Evolutionary conservation across 176 grass and related monocot genomes (phyloP).

Genomic region (Elymus sibiricus): DNA sequence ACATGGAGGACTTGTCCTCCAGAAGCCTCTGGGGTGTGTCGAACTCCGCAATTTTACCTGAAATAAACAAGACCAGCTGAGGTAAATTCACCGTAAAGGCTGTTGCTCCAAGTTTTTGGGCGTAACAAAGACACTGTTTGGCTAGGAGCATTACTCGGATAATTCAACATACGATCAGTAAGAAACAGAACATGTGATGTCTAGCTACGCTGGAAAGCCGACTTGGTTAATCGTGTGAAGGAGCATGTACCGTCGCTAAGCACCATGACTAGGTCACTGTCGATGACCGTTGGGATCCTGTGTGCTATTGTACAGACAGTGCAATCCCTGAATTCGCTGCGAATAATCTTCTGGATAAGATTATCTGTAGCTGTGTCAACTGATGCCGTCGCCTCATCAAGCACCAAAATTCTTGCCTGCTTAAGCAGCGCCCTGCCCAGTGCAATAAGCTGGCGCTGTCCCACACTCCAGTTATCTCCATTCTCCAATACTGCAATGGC

Average conservation of each 20-base stretch:
- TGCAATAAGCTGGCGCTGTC: conserved; percentile 95
- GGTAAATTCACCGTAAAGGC: neutral
- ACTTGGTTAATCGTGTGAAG: conserved; percentile 1
- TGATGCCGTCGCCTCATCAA: conserved; percentile 97
- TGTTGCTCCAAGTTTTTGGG: neutral
- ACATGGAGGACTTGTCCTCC: conserved; percentile 91
- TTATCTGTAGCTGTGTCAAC: conserved; percentile 97
- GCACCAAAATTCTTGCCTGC: conserved; percentile 85
- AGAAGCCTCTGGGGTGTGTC: conserved; percentile 66
- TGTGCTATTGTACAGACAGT: conserved; percentile 97
- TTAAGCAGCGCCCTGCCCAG: conserved; percentile 90
- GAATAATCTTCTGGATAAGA: conserved; percentile 99
- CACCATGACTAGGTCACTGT: conserved; percentile 94
- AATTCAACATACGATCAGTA: neutral
- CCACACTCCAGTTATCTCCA: conserved; percentile 99
- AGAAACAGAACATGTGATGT: neutral
- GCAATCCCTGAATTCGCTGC: conserved; percentile 85
- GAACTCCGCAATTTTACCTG: conserved; percentile 92
- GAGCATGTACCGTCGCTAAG: conserved; percentile 71
- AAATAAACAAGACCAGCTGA: conserved; percentile 8
- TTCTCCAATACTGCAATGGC: conserved; percentile 76
- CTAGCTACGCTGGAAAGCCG: neutral
- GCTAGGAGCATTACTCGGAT: neutral
- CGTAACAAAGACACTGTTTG: neutral
- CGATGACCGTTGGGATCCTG: conserved; percentile 95